phyloP scores from a whole-genome alignment of 2,329 filamentous ascomycete genomes.

The Penicillium sclerotiorum region DNA sequence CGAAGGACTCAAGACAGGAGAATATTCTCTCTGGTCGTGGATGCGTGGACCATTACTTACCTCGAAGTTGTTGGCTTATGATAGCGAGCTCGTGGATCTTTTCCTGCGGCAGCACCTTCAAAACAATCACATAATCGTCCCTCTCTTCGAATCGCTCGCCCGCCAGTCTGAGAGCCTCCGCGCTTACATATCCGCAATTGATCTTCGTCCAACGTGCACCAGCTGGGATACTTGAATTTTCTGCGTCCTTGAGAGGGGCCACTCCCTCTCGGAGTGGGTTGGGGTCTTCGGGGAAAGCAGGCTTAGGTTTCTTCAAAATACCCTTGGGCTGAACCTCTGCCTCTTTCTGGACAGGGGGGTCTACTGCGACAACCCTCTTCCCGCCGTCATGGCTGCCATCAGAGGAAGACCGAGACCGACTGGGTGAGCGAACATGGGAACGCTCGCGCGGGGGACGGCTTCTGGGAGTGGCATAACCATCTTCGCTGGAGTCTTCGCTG shows the following conservation, averaged over 20 bases:
- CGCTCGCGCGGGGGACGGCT: slow-evolving; percentile 24
- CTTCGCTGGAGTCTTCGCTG: slow-evolving; percentile 30
- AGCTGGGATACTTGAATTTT: slow-evolving; percentile 69
- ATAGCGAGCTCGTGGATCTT: slow-evolving; percentile 88
- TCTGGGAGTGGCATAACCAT: slow-evolving; percentile 13
- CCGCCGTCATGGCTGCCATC: slow-evolving; percentile 23
- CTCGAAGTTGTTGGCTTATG: slow-evolving; percentile 78
- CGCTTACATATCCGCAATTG: slow-evolving; percentile 83
- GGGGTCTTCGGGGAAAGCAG: slow-evolving; percentile 82
- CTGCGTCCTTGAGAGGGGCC: slow-evolving; percentile 87
- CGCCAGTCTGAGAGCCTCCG: slow-evolving; percentile 80
- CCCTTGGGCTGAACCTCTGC: slow-evolving; percentile 71
- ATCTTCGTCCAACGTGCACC: slow-evolving; percentile 94
- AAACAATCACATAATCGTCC: slow-evolving; percentile 90
- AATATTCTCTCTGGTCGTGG: not conserved
- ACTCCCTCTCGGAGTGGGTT: slow-evolving; percentile 86
- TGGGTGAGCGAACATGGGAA: slow-evolving; percentile 27
- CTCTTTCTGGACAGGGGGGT: slow-evolving; percentile 48
- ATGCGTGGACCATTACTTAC: slow-evolving; percentile 50
- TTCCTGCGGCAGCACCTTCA: slow-evolving; percentile 82
- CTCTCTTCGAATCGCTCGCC: slow-evolving; percentile 90
- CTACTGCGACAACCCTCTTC: slow-evolving; percentile 31
- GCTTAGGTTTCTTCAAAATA: slow-evolving; percentile 80
- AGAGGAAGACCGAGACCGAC: slow-evolving; percentile 21
- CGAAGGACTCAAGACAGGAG: not conserved